Percentiles rank a stretch among this genome's conserved stretches.
phyloP scores from a whole-genome alignment of 139 green algal genomes.

The Chlamydomonas urium region DNA sequence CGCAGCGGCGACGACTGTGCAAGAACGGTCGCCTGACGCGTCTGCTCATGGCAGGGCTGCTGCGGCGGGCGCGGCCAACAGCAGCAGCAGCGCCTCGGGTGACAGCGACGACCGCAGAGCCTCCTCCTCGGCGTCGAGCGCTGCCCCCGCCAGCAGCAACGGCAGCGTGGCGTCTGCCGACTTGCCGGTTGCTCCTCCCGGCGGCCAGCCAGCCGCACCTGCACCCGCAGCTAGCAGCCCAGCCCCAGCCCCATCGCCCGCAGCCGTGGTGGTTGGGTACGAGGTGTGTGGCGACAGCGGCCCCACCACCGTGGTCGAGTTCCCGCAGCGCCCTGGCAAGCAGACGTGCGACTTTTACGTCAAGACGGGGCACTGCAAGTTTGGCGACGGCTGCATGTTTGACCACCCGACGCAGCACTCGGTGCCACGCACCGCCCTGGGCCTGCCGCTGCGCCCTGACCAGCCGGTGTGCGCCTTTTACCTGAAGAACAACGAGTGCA shows the following conservation, averaged over 20 bases:
- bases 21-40: no score
- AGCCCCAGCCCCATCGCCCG: background rate
- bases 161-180: no score
- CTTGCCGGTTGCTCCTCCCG: no score
- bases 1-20: no score
- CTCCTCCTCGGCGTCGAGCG: background rate
- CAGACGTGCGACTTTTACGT: constrained; percentile 83
- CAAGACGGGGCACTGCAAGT: constrained; percentile 89
- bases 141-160: background rate
- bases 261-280: constrained; percentile 41
- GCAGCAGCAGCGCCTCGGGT: no score
- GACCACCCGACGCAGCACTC: constrained; percentile 75
- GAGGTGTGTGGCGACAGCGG: constrained; percentile 26
- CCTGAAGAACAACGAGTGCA: constrained; percentile 76
- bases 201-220: background rate
- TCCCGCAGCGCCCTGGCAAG: constrained; percentile 63
- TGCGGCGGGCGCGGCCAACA: no score
- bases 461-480: constrained; percentile 82
- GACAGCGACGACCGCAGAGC: no score
- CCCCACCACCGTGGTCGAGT: constrained; percentile 25
- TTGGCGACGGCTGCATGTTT: constrained; percentile 75
- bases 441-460: constrained; percentile 63
- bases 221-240: background rate
- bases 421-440: constrained; percentile 56
- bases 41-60: no score